These are phyloP conservation scores for Scedosporium minutisporum DNA, from an alignment of 2,329 filamentous ascomycete genomes.

Conservation along the genomic window DNA sequence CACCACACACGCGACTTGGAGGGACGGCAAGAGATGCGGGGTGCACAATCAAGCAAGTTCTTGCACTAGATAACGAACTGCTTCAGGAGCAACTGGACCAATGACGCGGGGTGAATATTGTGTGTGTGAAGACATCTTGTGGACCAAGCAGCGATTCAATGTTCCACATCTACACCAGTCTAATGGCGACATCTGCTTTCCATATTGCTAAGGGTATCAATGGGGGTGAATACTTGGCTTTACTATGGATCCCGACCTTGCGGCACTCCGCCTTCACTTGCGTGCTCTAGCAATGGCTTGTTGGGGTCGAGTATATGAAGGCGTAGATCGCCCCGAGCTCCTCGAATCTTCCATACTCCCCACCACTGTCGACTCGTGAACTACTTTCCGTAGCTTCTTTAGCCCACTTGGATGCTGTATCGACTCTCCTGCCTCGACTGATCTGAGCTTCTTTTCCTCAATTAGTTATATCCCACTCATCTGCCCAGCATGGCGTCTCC, in stretches of 20 bases:
- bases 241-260: background rate
- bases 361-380: background rate
- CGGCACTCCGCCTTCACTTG: background rate
- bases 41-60: background rate
- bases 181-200: background rate
- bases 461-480: background rate
- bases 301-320: background rate
- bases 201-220: background rate
- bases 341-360: background rate
- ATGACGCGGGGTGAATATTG: too few relatives aligned
- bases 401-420: background rate
- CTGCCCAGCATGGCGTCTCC: slow-evolving; percentile 18
- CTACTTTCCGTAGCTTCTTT: background rate
- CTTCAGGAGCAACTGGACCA: too few relatives aligned
- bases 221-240: too few relatives aligned
- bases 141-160: too few relatives aligned
- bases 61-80: too few relatives aligned
- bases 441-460: background rate
- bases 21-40: background rate
- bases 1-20: background rate
- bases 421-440: background rate
- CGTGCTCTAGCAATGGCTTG: background rate
- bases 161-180: background rate
- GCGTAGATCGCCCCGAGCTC: background rate
- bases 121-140: too few relatives aligned